Base-by-base conservation (phyloP, 2,329 filamentous ascomycete species). In the Juglanconis sp. region DNA sequence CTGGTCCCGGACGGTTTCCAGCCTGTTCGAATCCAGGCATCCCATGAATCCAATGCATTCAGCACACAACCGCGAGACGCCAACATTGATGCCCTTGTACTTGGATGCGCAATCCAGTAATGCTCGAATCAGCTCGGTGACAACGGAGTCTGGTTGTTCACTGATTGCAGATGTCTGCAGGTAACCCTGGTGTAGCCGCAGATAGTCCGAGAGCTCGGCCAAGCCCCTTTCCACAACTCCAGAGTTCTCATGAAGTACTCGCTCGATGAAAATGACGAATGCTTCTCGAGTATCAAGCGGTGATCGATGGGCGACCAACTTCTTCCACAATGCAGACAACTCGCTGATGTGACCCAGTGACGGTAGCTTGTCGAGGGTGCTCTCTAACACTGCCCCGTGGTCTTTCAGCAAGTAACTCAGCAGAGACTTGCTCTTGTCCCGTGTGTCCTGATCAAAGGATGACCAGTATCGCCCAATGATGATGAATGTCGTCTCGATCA, bases 401-500 rank as follows among this genome's bases (percentile, higher is more conserved):
- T 84, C 79, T n/a, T 82, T 78, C 44, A 95, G 75, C 42, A 96
- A 77, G 59, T 81, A 81, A 10, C 79, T 76, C 31, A 98, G 79
- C 64, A 92, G 80, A 15, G 81, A 76, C 61, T 85, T 80, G 3
- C 88, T 88, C 57, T 80, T 79, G 3, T 80, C 69, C 63, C 84
- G 85, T 1, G 87, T 87, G 3, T 78, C 71, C 4, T 81, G 76
- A 30, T 87, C 85, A 59, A 98, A 87, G 1, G 68, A 71, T 4
- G 73, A 65, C 95, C 95, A 99, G 68, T 95, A 88, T 66, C 89
- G 87, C 31, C 89, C 87, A 53, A 98, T 87, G 46, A 96, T 85
- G 56, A 93, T 92, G 66, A 98, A 92, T 0, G 93, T 96, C 60
- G 94, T 92, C 70, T 96, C 92, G 8, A 98, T 78, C 42, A 97